Conservation (phyloP, 1,139 yeast genomes). For the Blastobotrys indianensis region DNA sequence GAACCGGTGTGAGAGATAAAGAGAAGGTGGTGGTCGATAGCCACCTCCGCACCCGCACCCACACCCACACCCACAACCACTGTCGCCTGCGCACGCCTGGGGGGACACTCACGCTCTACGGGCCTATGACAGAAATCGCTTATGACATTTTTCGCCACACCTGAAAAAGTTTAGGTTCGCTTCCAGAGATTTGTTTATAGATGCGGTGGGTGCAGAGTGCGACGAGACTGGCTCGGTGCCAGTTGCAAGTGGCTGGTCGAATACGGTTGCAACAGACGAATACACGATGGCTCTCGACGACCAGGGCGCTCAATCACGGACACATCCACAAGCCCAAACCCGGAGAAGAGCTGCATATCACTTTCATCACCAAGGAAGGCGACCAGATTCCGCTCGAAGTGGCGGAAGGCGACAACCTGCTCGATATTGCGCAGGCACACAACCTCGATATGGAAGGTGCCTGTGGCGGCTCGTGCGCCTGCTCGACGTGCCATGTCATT, state of each 20-base stretch:
- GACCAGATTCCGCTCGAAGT: constrained; percentile 74
- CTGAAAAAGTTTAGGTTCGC: too few relatives aligned
- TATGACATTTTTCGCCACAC: too few relatives aligned
- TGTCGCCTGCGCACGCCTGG: too few relatives aligned
- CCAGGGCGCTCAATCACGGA: constrained; percentile 50
- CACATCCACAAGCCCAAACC: constrained; percentile 85
- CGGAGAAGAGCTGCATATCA: constrained; percentile 86
- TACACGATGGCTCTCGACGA: constrained; percentile 5
- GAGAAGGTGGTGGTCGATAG: too few relatives aligned
- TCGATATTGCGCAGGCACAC: constrained; percentile 93
- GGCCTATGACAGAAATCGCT: too few relatives aligned
- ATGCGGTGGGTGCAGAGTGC: constrained; percentile 2
- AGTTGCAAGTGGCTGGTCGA: neutral
- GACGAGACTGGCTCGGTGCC: neutral
- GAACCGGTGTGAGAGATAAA: too few relatives aligned
- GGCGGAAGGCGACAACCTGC: constrained; percentile 82
- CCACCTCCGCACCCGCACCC: too few relatives aligned
- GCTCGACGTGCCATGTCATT: constrained; percentile 94
- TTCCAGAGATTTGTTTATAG: too few relatives aligned
- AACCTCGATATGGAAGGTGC: constrained; percentile 97
- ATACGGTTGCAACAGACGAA: neutral
- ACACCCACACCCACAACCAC: too few relatives aligned
- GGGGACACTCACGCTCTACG: neutral
- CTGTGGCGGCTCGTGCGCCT: constrained; percentile 98
- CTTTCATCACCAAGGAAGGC: constrained; percentile 92